Evolutionary conservation across 148 eudicot genomes (phyloP).

Genomic region (Rhododendron kiyosumense): DNA sequence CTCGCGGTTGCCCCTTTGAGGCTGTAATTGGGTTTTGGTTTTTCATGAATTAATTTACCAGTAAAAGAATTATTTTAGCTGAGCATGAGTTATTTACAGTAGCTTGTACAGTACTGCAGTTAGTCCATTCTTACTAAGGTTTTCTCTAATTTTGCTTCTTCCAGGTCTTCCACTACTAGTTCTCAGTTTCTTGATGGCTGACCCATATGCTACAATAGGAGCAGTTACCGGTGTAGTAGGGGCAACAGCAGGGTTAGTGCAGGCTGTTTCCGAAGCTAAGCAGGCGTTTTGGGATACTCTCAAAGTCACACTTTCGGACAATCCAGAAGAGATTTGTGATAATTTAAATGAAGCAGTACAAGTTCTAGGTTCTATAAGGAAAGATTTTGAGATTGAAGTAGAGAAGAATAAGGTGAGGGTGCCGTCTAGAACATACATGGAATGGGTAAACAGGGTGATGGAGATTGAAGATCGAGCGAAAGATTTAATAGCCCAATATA

Average conservation of each 20-base stretch:
- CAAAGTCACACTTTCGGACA: not conserved
- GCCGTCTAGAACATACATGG: not conserved
- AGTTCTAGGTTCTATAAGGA: not conserved
- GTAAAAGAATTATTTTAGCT: not conserved
- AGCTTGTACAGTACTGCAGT: not conserved
- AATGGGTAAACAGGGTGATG: not conserved
- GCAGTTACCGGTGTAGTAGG: not conserved
- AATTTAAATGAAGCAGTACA: not conserved
- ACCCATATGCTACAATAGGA: not conserved
- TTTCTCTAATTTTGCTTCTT: not conserved
- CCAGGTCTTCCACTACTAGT: not conserved
- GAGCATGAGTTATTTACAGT: not conserved
- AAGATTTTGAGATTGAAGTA: not conserved
- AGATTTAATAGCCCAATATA: not conserved
- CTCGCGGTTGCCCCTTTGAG: not conserved
- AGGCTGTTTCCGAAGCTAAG: not conserved
- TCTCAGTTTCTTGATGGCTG: not conserved
- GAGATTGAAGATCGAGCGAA: not conserved
- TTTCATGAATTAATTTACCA: not conserved
- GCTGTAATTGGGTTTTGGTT: not conserved
- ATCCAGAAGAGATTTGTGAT: not conserved
- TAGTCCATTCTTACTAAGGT: not conserved
- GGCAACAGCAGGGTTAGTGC: not conserved
- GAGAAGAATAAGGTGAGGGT: not conserved
- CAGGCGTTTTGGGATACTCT: not conserved